Percentiles rank a stretch among this genome's conserved stretches.
phyloP scores from a whole-genome alignment of 805 yeast species.

The Tetrapisispora namnaoensis region DNA sequence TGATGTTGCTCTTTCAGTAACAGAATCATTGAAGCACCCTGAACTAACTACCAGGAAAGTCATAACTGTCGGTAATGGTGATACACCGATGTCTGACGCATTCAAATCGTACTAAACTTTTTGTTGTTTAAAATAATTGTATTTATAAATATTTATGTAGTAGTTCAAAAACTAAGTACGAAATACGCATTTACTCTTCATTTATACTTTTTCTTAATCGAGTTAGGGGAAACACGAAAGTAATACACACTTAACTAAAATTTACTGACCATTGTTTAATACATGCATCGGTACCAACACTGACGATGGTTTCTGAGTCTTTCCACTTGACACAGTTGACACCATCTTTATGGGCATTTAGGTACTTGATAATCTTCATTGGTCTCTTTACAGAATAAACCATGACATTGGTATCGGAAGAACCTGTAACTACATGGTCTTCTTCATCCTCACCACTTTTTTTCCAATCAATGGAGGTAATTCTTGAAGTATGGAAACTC shows the following conservation, averaged over 20 bases:
- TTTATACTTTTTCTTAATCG: too few species aligned
- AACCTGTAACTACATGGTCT: conserved; percentile 64
- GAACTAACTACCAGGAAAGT: conserved; percentile 34
- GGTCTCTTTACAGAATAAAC: conserved; percentile 76
- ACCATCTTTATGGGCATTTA: conserved; percentile 86
- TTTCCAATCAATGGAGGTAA: conserved; percentile 70
- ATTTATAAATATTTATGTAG: too few species aligned
- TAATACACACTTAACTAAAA: conserved; percentile 5
- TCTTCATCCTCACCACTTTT: conserved; percentile 42
- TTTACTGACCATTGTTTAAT: conserved; percentile 58
- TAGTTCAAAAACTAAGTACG: too few species aligned
- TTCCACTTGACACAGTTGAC: conserved; percentile 70
- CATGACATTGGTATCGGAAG: conserved; percentile 73
- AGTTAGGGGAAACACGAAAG: neutral
- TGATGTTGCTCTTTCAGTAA: conserved; percentile 45
- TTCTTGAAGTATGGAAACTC: conserved; percentile 87
- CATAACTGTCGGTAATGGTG: conserved; percentile 38
- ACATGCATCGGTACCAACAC: conserved; percentile 75
- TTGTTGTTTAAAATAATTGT: too few species aligned
- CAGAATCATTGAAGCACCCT: conserved; percentile 31
- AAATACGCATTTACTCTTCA: too few species aligned
- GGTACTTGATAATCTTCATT: conserved; percentile 57
- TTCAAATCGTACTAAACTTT: conserved; percentile 3
- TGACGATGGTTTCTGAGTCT: conserved; percentile 38
- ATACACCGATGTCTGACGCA: conserved; percentile 20